Evolutionary conservation across 2,329 filamentous ascomycete species (phyloP), one percentile per base, ranked within the genome.

Genomic region (Aspergillus latus): DNA sequence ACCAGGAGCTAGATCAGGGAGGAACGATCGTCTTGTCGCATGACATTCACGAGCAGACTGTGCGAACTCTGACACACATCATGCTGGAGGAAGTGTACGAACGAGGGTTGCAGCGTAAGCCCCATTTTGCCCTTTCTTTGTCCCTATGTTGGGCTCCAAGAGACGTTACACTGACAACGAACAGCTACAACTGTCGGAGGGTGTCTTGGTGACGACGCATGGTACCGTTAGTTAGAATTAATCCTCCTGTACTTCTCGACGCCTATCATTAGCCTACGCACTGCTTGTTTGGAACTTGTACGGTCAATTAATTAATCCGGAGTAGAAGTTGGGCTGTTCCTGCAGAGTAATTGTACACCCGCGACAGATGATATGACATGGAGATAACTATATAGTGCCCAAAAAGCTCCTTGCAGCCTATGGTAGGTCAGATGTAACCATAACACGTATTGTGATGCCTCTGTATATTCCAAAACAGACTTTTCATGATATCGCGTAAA

Each of bases 161-260:
- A 26, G 15, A 21, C 1, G 4, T 36, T 15, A 21, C 8, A 39
- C 13, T 56, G 37, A 39, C 13, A 6, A 21, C 42, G 53, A 34
- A 46, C 48, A 66, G 77, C 78, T 43, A 81, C 82, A 29, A 82
- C 82, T 1, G 78, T 85, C 4, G 84, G 82, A 0, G 80, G 84
- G 57, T 86, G 84, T 56, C 73, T 86, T 13, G 78, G 78, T 0
- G 82, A 86, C 55, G 72, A 68, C 13, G 76, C 79, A 59, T 85
- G 82, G 83, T 85, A 85, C 63, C 69, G 72, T 36, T 60, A 54
- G 32, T 28, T 13, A 36, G n/a, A 15, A 36, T 26, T 2, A 48
- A 30, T 21, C 9, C 21, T 43, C 9, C 2, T 37, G 34, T 37
- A 37, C 34, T 47, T 44, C 5, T 15, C 28, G 21, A 21, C 21